phyloP scores from a whole-genome alignment of 306 rosid species.

The Calophaca sinica region DNA sequence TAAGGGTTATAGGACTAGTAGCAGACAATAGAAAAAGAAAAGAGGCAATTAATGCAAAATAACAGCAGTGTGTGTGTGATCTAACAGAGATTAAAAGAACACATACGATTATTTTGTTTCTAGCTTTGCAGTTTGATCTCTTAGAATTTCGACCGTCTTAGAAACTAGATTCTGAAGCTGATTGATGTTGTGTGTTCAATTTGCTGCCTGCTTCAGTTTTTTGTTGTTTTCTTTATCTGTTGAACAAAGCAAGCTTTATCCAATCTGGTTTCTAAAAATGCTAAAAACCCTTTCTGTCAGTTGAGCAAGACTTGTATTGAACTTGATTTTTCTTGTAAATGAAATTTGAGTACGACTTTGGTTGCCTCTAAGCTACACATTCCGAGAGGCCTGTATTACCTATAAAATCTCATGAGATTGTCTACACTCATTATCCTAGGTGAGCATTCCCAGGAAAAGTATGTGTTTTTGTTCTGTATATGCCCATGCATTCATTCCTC shows the following conservation, averaged over 20 bases:
- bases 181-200: constrained; percentile 2
- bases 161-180: no score
- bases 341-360: neutral
- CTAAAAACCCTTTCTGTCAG: neutral
- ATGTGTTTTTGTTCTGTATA: neutral
- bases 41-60: no score
- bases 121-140: no score
- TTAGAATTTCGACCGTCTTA: no score
- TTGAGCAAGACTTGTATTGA: neutral
- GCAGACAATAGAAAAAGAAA: no score
- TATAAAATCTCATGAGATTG: neutral
- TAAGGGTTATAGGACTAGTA: no score
- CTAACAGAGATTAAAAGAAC: no score
- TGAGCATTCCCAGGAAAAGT: neutral
- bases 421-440: neutral
- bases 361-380: neutral
- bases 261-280: neutral
- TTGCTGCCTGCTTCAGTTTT: neutral
- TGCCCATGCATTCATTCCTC: neutral
- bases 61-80: no score
- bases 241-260: neutral
- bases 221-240: neutral
- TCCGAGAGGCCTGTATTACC: neutral
- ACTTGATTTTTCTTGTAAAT: neutral
- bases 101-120: no score